These are phyloP conservation scores for Claviceps pazoutovae DNA, from an alignment of 2,329 filamentous ascomycete genomes.

Conservation along the genomic window DNA sequence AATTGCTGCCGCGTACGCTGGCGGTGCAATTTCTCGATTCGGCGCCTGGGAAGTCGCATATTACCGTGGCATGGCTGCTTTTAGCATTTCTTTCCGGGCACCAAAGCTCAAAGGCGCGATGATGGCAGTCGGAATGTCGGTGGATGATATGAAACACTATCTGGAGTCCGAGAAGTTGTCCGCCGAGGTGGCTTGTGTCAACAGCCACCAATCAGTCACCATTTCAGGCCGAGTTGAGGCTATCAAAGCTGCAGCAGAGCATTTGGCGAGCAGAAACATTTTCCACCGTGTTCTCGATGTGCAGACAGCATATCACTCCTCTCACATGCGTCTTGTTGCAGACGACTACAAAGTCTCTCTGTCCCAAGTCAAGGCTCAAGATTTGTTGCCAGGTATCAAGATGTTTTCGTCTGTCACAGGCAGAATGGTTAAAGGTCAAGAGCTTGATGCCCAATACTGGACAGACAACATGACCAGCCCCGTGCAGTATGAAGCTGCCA, in stretches of 20 bases:
- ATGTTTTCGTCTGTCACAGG: slow-evolving; percentile 31
- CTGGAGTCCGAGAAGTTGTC: slow-evolving; percentile 10
- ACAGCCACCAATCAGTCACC: slow-evolving; percentile 29
- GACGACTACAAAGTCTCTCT: slow-evolving; percentile 21
- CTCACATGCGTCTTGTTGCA: slow-evolving; percentile 26
- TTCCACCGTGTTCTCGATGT: slow-evolving; percentile 24
- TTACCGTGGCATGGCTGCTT: slow-evolving; percentile 24
- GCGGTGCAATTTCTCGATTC: slow-evolving; percentile 20
- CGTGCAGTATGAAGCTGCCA: slow-evolving; percentile 29
- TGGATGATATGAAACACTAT: slow-evolving; percentile 14
- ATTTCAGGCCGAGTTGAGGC: slow-evolving; percentile 25
- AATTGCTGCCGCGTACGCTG: slow-evolving; percentile 30
- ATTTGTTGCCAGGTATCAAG: slow-evolving; percentile 7
- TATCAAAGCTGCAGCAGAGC: slow-evolving; percentile 17
- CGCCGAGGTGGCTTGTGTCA: slow-evolving; percentile 28
- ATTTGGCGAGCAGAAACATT: slow-evolving; percentile 18
- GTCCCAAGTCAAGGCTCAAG: slow-evolving; percentile 8
- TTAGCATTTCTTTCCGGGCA: slow-evolving; percentile 13
- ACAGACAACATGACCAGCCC: slow-evolving; percentile 29
- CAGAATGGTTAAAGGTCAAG: slow-evolving; percentile 8
- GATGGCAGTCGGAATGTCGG: slow-evolving; percentile 25
- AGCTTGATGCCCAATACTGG: slow-evolving; percentile 29
- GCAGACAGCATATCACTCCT: slow-evolving; percentile 29
- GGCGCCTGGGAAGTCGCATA: slow-evolving; percentile 29
- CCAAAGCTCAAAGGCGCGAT: slow-evolving; percentile 24